Evolutionary conservation across 257 asterid genomes (phyloP).

Genomic region (Lithospermum erythrorhizon): DNA sequence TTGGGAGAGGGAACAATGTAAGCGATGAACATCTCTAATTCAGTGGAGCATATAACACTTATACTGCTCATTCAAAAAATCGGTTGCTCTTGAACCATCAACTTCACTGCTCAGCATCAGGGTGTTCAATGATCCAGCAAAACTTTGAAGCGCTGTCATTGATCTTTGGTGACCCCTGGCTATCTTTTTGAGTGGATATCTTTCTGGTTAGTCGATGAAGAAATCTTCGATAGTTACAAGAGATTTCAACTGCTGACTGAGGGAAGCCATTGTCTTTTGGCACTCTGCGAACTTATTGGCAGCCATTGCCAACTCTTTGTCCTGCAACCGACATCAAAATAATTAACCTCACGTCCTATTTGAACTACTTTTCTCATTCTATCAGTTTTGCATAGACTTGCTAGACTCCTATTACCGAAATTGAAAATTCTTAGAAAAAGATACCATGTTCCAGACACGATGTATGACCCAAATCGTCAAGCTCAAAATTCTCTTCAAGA

Average conservation of each 20-base stretch:
- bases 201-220: conserved; percentile 26
- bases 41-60: neutral
- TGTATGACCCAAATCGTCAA: too few relatives aligned
- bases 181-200: neutral
- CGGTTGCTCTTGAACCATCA: neutral
- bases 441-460: too few relatives aligned
- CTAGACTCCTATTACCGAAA: too few relatives aligned
- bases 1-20: too few relatives aligned
- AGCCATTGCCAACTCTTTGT: conserved; percentile 57
- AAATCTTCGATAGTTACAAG: conserved; percentile 61
- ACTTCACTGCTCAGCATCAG: neutral
- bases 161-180: neutral
- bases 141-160: neutral
- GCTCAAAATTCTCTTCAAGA: too few relatives aligned
- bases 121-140: neutral
- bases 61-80: neutral
- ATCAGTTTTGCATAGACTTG: neutral
- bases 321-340: conserved; percentile 28
- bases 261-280: conserved; percentile 81
- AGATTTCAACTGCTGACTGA: conserved; percentile 61
- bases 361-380: neutral
- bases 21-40: too few relatives aligned
- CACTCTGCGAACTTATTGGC: conserved; percentile 65
- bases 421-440: too few relatives aligned
- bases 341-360: neutral